Evolutionary conservation across 495 filamentous ascomycete species (phyloP).

Genomic region (Paragyromitra xinjiangensis): DNA sequence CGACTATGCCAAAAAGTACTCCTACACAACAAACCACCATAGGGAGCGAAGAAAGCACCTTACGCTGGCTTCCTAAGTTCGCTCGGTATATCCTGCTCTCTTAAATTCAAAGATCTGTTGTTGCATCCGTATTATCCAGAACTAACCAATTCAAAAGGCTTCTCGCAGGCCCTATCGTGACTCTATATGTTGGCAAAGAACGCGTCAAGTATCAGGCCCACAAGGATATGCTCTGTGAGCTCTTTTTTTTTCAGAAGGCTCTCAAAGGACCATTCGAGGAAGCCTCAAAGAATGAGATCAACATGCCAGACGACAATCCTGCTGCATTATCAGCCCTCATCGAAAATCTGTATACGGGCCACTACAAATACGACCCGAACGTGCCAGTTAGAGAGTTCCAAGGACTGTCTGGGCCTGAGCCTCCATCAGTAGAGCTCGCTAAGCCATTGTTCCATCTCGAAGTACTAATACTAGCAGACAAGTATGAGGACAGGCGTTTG

Average conservation of each 20-base stretch:
- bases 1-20: too few species aligned
- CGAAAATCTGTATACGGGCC: neutral
- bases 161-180: neutral
- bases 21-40: too few species aligned
- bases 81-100: neutral
- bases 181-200: constrained; percentile 2
- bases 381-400: neutral
- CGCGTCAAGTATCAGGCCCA: constrained; percentile 3
- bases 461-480: neutral
- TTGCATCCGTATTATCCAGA: neutral
- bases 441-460: neutral
- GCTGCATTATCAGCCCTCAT: neutral
- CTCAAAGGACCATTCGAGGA: neutral
- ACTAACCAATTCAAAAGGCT: neutral
- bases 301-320: constrained; percentile 11
- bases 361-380: neutral
- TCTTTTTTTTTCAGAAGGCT: neutral
- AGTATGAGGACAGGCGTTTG: neutral
- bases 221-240: neutral
- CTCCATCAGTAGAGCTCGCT: neutral
- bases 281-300: neutral
- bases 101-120: neutral
- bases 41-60: too few species aligned
- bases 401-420: neutral
- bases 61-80: neutral